Evolutionary conservation across 139 green algal genomes (phyloP), one percentile per base, ranked within the genome.

Genomic region (Chlamydomonas schloesseri): DNA sequence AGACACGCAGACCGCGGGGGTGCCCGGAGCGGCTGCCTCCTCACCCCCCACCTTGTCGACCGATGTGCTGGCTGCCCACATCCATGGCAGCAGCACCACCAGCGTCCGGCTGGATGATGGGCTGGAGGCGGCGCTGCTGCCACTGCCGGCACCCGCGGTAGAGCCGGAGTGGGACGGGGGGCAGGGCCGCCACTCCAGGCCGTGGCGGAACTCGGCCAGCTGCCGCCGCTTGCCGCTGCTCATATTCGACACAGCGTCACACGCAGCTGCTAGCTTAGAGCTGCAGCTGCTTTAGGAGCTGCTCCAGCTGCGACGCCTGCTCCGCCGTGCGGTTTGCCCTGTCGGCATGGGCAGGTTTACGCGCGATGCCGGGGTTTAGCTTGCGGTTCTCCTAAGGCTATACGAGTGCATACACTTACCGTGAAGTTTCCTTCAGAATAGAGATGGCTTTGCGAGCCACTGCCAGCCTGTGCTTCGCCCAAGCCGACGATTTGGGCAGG

Each of bases 1-100:
- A n/a, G n/a, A n/a, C n/a, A n/a, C n/a, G n/a, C n/a, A n/a, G n/a
- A n/a, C n/a, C n/a, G n/a, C n/a, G n/a, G n/a, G n/a, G n/a, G n/a
- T n/a, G n/a, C n/a, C n/a, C n/a, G n/a, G n/a, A n/a, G n/a, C n/a
- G n/a, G n/a, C n/a, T n/a, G n/a, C n/a, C n/a, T n/a, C n/a, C n/a
- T n/a, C n/a, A n/a, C n/a, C n/a, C n/a, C n/a, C n/a, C 42, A 50
- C 42, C 42, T 50, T 50, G 42, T 50, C n/a, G 37, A 85, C 21
- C 8, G 79, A 50, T 8, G 65, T 24, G 14, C 47, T 47, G 14
- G 46, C 24, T 0, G 79, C 79, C 79, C 79, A 85, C 79, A 85
- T 85, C 79, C 79, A 85, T 0, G 79, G 65, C 31, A 85, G 33
- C 18, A 85, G 46, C 4, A 85, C 67, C 5, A 76, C 65, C 6